A percentile compares a stretch with the other conserved stretches of the same genome.
These are phyloP conservation scores for Trichomonascus vanleenenianus DNA, from an alignment of 805 yeast genomes.

Conservation along the genomic window DNA sequence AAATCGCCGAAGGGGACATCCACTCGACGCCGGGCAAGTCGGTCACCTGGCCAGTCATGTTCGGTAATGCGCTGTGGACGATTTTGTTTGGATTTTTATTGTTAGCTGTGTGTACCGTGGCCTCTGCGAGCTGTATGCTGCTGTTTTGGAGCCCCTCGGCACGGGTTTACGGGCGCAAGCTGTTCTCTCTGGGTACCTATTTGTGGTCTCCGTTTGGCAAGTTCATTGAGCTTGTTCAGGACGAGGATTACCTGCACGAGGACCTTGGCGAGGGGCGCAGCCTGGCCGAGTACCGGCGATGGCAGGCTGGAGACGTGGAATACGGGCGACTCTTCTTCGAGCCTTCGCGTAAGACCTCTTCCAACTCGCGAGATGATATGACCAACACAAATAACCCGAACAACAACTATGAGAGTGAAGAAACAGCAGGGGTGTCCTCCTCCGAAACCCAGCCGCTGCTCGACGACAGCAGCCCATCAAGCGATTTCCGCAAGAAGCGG, in stretches of 20 bases:
- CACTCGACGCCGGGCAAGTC: slow-evolving; percentile 58
- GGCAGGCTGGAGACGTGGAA: slow-evolving; percentile 71
- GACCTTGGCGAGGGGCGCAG: slow-evolving; percentile 86
- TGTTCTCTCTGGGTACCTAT: slow-evolving; percentile 60
- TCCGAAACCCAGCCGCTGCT: background rate
- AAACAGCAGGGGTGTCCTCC: too few relatives aligned
- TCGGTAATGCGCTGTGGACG: slow-evolving; percentile 71
- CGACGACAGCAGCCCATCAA: background rate
- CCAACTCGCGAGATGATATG: slow-evolving; percentile 16
- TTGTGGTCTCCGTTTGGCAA: slow-evolving; percentile 84
- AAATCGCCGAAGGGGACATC: slow-evolving; percentile 86
- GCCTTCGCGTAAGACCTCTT: slow-evolving; percentile 35
- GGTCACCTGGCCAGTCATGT: slow-evolving; percentile 52
- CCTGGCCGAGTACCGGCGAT: slow-evolving; percentile 72
- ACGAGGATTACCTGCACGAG: slow-evolving; percentile 73
- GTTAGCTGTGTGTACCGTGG: slow-evolving; percentile 42
- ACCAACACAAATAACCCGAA: background rate
- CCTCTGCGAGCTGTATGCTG: slow-evolving; percentile 38
- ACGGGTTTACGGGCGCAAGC: slow-evolving; percentile 52
- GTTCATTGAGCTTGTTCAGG: slow-evolving; percentile 68
- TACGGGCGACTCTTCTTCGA: slow-evolving; percentile 77
- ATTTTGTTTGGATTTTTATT: slow-evolving; percentile 62
- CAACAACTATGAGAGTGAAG: background rate
- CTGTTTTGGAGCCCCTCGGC: slow-evolving; percentile 41
- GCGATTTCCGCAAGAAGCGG: slow-evolving; percentile 12